These are phyloP conservation scores for Hydnum rufescens DNA, from an alignment of 768 basidiomycete species.

Conservation along the genomic window DNA sequence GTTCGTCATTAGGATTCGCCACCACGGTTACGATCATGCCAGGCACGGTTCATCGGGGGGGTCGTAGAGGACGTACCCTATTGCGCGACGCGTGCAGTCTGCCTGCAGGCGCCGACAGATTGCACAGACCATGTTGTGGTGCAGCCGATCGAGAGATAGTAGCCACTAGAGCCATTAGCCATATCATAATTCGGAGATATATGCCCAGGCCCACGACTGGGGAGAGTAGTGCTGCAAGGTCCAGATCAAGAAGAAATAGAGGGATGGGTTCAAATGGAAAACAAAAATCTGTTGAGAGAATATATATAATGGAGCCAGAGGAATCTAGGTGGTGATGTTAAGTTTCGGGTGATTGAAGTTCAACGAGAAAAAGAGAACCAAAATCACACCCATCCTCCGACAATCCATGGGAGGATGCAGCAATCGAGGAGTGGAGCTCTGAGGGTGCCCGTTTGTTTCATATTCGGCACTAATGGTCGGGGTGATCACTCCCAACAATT, in stretches of 20 bases:
- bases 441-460: not conserved
- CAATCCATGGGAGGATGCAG: not conserved
- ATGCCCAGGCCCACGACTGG: too few relatives aligned
- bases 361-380: not conserved
- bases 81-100: too few relatives aligned
- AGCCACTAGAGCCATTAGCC: too few relatives aligned
- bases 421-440: not conserved
- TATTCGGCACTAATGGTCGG: not conserved
- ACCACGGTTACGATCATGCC: too few relatives aligned
- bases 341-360: not conserved
- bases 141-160: too few relatives aligned
- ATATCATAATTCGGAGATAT: too few relatives aligned
- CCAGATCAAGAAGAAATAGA: not conserved
- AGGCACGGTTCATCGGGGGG: too few relatives aligned
- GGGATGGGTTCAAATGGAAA: slow-evolving; percentile 1
- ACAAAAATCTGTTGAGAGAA: not conserved
- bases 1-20: too few relatives aligned
- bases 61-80: too few relatives aligned
- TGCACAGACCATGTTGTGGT: too few relatives aligned
- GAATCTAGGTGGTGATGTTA: not conserved
- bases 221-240: not conserved
- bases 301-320: not conserved
- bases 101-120: too few relatives aligned
- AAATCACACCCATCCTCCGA: not conserved
- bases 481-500: not conserved